Evolutionary conservation across 106 monocot genomes (phyloP).

Genomic region (Allium sativum): DNA sequence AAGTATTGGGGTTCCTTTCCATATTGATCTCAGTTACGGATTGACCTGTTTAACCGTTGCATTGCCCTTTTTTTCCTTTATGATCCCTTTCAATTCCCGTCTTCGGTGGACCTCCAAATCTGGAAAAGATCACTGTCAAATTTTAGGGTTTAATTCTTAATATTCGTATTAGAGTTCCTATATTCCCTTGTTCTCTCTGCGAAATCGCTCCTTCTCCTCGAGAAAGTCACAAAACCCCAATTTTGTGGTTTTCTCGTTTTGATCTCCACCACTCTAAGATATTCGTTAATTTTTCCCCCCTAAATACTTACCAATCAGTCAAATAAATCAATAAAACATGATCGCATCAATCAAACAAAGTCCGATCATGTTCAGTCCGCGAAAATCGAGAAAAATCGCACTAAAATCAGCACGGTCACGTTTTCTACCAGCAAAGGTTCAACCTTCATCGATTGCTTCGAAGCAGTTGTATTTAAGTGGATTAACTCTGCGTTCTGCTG

Average conservation of each 20-base stretch:
- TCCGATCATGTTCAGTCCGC: slow-evolving; percentile 6
- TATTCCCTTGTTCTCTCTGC: background rate
- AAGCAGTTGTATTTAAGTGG: slow-evolving; percentile 12
- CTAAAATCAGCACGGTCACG: background rate
- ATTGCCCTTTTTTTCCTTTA: too few relatives aligned
- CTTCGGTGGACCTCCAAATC: too few relatives aligned
- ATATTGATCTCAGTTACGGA: too few relatives aligned
- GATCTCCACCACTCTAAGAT: background rate
- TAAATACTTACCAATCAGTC: too few relatives aligned
- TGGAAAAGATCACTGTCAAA: background rate
- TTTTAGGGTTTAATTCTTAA: background rate
- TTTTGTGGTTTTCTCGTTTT: background rate
- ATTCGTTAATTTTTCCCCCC: background rate
- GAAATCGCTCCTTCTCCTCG: background rate
- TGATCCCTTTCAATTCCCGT: too few relatives aligned
- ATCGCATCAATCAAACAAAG: slow-evolving; percentile 26
- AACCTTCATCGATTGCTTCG: background rate
- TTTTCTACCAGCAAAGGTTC: background rate
- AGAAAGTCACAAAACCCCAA: background rate
- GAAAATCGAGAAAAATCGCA: slow-evolving; percentile 1
- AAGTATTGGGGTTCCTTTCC: too few relatives aligned
- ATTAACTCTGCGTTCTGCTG: slow-evolving; percentile 6
- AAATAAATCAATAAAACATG: slow-evolving; percentile 4
- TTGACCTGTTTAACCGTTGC: too few relatives aligned
- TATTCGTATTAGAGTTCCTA: background rate